A percentile compares a stretch with the other conserved stretches of the same genome.
phyloP scores from a whole-genome alignment of 2,329 filamentous ascomycete species.

The Xylariaceae sp. region DNA sequence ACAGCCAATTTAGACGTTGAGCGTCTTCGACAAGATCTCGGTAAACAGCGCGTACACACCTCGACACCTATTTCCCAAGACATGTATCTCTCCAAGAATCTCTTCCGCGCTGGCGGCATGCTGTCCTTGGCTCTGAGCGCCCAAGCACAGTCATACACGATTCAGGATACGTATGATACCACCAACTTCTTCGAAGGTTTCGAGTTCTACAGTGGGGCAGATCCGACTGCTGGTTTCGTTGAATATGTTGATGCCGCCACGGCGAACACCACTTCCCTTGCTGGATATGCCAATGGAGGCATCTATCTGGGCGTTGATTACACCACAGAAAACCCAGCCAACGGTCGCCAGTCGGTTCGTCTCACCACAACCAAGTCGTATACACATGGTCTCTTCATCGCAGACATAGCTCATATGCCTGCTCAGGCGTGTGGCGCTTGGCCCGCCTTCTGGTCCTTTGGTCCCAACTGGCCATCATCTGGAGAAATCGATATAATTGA shows the following conservation, averaged over 20 bases:
- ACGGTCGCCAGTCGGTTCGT: constrained; percentile 68
- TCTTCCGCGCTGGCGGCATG: constrained; percentile 24
- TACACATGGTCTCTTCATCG: constrained; percentile 66
- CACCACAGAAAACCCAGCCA: constrained; percentile 50
- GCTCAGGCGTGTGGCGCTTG: constrained; percentile 67
- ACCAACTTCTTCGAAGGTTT: constrained; percentile 57
- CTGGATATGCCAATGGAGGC: constrained; percentile 51
- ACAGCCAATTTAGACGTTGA: neutral
- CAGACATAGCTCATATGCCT: constrained; percentile 77
- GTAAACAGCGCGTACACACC: constrained; percentile 4
- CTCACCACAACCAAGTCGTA: constrained; percentile 65
- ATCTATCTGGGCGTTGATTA: constrained; percentile 71
- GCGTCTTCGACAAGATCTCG: neutral
- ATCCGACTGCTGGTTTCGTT: constrained; percentile 76
- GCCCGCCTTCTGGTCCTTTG: constrained; percentile 72
- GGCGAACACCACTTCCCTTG: constrained; percentile 57
- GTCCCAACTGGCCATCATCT: constrained; percentile 64
- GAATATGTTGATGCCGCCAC: constrained; percentile 60
- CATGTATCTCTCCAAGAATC: constrained; percentile 12
- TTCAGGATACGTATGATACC: constrained; percentile 47
- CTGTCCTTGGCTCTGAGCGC: constrained; percentile 22
- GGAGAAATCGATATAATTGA: constrained; percentile 83
- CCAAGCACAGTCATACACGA: constrained; percentile 37
- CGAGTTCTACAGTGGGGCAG: constrained; percentile 54
- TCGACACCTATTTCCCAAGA: constrained; percentile 1